A percentile compares a stretch with the other conserved stretches of the same genome.
phyloP scores from a whole-genome alignment of 225 moss, liverwort and hornwort species.

The Pleurozium schreberi region DNA sequence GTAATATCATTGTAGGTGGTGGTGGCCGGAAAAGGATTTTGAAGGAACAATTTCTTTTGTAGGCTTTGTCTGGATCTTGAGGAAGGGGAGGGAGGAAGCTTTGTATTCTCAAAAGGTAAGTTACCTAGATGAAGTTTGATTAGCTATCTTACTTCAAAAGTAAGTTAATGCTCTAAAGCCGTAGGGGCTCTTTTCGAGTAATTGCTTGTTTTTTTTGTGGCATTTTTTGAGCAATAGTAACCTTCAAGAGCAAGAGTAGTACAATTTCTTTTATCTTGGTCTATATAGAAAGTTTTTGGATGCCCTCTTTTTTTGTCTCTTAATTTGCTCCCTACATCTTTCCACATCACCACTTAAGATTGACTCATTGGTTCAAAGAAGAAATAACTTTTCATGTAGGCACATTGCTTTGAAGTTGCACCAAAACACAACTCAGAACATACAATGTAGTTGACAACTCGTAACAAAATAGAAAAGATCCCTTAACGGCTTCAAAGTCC shows the following conservation, averaged over 20 bases:
- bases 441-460: neutral
- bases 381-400: neutral
- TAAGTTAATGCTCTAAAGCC: too few species aligned
- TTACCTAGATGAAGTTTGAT: too few species aligned
- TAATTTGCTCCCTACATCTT: neutral
- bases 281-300: neutral
- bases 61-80: too few species aligned
- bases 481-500: neutral
- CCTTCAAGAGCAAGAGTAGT: neutral
- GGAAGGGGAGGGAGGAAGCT: too few species aligned
- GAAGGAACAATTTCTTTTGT: too few species aligned
- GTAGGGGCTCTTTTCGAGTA: too few species aligned
- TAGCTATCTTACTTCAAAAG: too few species aligned
- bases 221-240: too few species aligned
- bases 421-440: neutral
- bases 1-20: too few species aligned
- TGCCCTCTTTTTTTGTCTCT: neutral
- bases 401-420: neutral
- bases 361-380: neutral
- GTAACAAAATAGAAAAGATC: fast-evolving
- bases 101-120: too few species aligned
- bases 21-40: too few species aligned
- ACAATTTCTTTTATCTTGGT: neutral
- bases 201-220: too few species aligned
- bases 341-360: neutral